Conservation (phyloP, 2,329 filamentous ascomycete genomes). For the Sporothrix dimorphospora region DNA sequence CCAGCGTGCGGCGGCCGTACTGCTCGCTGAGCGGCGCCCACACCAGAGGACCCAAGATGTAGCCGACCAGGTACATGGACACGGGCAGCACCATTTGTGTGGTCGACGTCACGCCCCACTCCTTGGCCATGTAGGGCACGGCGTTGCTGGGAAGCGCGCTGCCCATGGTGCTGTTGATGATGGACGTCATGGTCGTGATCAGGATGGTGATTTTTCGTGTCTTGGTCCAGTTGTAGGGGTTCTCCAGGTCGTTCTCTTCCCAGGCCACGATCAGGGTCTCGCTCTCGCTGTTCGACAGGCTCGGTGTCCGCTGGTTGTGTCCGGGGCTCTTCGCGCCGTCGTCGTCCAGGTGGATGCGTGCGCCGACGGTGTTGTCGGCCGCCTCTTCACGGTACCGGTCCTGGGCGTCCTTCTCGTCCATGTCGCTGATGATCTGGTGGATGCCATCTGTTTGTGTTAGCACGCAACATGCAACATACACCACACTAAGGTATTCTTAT, state of each 20-base stretch:
- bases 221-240: constrained; percentile 57
- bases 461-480: neutral
- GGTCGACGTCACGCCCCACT: constrained; percentile 59
- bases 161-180: constrained; percentile 70
- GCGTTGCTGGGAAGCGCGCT: constrained; percentile 67
- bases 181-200: constrained; percentile 58
- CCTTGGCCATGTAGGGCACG: constrained; percentile 57
- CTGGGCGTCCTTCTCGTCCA: constrained; percentile 32
- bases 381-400: constrained; percentile 32
- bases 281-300: constrained; percentile 35
- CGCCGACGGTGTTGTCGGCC: constrained; percentile 27
- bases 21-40: constrained; percentile 70
- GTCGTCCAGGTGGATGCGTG: constrained; percentile 8
- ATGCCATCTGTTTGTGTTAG: constrained; percentile 23
- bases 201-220: constrained; percentile 59
- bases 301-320: neutral
- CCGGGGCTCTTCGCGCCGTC: neutral
- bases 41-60: constrained; percentile 51
- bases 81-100: constrained; percentile 59
- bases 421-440: constrained; percentile 21
- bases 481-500: neutral
- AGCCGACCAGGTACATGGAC: constrained; percentile 57
- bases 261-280: constrained; percentile 48
- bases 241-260: constrained; percentile 53
- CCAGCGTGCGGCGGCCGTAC: constrained; percentile 57